These are phyloP conservation scores for Trichopus zeylanicus DNA, from an alignment of 116 monocot species.

Conservation along the genomic window DNA sequence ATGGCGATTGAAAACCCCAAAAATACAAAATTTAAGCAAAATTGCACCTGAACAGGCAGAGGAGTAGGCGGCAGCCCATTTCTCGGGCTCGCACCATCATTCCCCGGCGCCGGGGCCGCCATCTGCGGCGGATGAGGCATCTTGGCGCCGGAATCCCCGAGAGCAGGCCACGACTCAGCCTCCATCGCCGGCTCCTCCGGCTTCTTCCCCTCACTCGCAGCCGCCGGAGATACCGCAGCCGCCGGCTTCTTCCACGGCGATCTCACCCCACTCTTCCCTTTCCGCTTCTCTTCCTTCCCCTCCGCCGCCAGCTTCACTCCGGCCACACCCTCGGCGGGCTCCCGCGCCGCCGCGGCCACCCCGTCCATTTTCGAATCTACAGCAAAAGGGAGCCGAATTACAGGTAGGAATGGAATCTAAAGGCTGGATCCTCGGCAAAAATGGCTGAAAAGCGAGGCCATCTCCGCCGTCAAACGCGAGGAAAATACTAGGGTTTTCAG, in stretches of 20 bases:
- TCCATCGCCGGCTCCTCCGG: conserved; percentile 22
- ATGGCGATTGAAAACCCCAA: not conserved
- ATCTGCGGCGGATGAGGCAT: conserved; percentile 1
- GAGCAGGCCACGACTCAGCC: conserved; percentile 40
- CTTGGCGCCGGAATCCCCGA: conserved; percentile 16
- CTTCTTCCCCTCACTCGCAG: not conserved
- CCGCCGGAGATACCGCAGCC: not conserved
- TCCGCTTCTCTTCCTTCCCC: conserved; percentile 12
- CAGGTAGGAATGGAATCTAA: not conserved
- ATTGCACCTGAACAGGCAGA: conserved; percentile 27
- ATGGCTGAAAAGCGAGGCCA: not conserved
- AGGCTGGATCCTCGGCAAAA: not conserved
- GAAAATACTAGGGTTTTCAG: not conserved
- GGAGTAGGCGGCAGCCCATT: conserved; percentile 16
- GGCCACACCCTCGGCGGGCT: not conserved
- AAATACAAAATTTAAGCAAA: not conserved
- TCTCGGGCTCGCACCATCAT: conserved; percentile 8
- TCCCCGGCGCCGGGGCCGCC: not conserved
- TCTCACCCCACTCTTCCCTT: conserved; percentile 2
- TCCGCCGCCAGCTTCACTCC: not conserved
- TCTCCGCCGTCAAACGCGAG: not conserved
- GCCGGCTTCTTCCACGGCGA: conserved; percentile 18
- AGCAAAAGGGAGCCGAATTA: not conserved
- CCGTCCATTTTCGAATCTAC: not conserved
- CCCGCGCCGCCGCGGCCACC: not conserved